Evolutionary conservation across 495 filamentous ascomycete species (phyloP).

Genomic region (Trypethelium eluteriae): DNA sequence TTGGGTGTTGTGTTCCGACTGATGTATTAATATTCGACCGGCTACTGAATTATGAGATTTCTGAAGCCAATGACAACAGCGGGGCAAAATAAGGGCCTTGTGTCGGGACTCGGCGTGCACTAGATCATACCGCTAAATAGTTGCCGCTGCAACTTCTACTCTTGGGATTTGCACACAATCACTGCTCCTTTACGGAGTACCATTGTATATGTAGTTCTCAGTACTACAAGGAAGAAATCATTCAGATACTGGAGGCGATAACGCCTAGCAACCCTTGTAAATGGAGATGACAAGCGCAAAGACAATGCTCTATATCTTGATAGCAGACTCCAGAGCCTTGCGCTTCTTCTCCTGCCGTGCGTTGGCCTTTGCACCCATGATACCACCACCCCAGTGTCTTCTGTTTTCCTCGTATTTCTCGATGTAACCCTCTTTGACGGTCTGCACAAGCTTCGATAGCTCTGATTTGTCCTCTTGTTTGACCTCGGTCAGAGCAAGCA

Average conservation of each 20-base stretch:
- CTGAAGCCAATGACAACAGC: neutral
- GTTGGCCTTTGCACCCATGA: constrained; percentile 97
- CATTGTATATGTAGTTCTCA: too few species aligned
- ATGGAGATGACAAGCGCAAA: neutral
- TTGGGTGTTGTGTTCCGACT: too few species aligned
- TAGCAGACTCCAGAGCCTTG: constrained; percentile 82
- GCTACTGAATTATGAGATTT: too few species aligned
- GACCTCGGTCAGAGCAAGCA: constrained; percentile 91
- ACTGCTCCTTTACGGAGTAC: too few species aligned
- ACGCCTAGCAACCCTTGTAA: neutral
- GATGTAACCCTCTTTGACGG: constrained; percentile 96
- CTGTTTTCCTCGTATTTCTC: constrained; percentile 91
- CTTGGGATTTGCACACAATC: too few species aligned
- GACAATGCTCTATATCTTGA: constrained; percentile 73
- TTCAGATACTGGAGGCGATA: neutral
- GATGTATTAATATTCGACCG: neutral
- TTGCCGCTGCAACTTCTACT: neutral
- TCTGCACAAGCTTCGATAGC: constrained; percentile 88
- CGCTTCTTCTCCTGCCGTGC: constrained; percentile 90
- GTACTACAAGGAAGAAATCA: neutral
- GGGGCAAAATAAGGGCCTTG: neutral
- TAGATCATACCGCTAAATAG: neutral
- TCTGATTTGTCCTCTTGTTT: constrained; percentile 96
- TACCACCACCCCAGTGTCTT: constrained; percentile 98
- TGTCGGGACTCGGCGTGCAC: neutral